Conservation (phyloP, 768 basidiomycete genomes). For the Amanita molliuscula region DNA sequence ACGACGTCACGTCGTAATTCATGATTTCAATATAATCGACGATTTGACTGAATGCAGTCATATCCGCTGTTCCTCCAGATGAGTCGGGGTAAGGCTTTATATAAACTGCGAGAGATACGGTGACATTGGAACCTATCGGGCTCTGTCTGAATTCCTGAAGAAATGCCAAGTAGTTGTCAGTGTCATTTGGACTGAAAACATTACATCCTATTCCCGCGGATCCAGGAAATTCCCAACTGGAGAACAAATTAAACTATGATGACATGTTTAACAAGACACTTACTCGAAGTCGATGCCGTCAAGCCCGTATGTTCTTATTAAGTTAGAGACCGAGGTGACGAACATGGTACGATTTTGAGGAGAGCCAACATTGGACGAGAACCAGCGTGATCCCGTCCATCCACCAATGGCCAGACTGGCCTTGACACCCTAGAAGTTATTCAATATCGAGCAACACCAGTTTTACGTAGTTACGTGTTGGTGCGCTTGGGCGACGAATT, state of each 20-base stretch:
- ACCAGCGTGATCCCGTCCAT: conserved; percentile 56
- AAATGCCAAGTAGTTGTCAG: conserved; percentile 71
- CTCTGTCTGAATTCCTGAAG: conserved; percentile 57
- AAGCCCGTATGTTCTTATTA: conserved; percentile 39
- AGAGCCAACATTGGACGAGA: conserved; percentile 48
- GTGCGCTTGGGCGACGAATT: conserved; percentile 42
- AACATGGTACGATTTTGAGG: conserved; percentile 46
- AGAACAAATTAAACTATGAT: background rate
- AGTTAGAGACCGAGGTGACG: conserved; percentile 38
- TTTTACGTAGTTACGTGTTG: conserved; percentile 20
- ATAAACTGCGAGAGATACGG: conserved; percentile 65
- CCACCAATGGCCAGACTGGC: conserved; percentile 57
- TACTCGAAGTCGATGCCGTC: conserved; percentile 66
- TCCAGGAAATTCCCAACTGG: conserved; percentile 83
- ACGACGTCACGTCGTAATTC: conserved; percentile 61
- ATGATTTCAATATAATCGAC: conserved; percentile 71
- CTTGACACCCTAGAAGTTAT: conserved; percentile 33
- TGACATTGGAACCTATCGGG: conserved; percentile 41
- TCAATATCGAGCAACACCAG: background rate
- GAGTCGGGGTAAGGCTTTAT: conserved; percentile 55
- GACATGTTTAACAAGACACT: conserved; percentile 15
- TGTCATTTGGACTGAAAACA: conserved; percentile 48
- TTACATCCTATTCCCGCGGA: conserved; percentile 65
- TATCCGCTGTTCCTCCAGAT: conserved; percentile 42
- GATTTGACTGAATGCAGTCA: conserved; percentile 52